Evolutionary conservation across 2,329 filamentous ascomycete genomes (phyloP).

Genomic region (Aspergillus arachidicola): DNA sequence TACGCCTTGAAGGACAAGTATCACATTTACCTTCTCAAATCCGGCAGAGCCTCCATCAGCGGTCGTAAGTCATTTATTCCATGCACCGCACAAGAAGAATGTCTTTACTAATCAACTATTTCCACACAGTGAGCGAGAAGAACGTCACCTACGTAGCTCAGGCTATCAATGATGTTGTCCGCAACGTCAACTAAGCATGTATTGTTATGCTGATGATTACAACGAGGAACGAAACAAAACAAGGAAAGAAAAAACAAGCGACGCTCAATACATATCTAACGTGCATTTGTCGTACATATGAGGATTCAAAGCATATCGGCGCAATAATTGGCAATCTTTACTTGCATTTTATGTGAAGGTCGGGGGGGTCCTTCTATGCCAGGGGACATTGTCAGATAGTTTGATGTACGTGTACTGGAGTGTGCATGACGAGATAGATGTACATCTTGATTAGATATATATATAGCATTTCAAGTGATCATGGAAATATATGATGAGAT

Average conservation of each 20-base stretch:
- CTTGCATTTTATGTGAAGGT: not conserved
- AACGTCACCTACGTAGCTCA: slow-evolving; percentile 44
- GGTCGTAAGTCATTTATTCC: slow-evolving; percentile 33
- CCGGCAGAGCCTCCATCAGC: slow-evolving; percentile 43
- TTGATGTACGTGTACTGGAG: not conserved
- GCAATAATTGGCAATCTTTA: not conserved
- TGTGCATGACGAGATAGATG: not conserved
- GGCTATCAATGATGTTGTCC: slow-evolving; percentile 41
- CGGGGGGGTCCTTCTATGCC: not conserved
- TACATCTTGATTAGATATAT: not conserved
- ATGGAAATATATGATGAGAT: not conserved
- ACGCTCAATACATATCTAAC: not conserved
- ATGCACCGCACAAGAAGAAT: not conserved
- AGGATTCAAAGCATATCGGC: not conserved
- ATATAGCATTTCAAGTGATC: not conserved
- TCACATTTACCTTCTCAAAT: slow-evolving; percentile 48
- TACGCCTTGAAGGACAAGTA: slow-evolving; percentile 43
- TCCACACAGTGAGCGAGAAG: slow-evolving; percentile 38
- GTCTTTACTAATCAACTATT: not conserved
- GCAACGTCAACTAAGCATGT: slow-evolving; percentile 31
- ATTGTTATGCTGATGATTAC: not conserved
- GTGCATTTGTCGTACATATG: not conserved
- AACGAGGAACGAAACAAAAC: not conserved
- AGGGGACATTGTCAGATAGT: not conserved
- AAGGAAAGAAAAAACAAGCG: not conserved